These are phyloP conservation scores for Solanum aculeatissimum DNA, from an alignment of 305 asterid genomes.

Conservation along the genomic window DNA sequence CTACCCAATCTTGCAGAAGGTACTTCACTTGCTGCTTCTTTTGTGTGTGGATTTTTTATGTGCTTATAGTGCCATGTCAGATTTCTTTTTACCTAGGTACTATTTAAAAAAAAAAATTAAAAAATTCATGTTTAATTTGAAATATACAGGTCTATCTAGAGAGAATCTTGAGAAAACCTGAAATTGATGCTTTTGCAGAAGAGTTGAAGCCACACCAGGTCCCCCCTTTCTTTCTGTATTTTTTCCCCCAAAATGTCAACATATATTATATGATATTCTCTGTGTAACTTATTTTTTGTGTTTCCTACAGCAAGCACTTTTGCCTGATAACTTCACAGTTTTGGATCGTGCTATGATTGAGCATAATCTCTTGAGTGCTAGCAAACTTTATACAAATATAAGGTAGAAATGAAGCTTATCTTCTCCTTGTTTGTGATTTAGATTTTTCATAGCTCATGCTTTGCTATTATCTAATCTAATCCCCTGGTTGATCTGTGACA, in stretches of 20 bases:
- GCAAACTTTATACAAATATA: slow-evolving; percentile 93
- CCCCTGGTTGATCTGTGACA: slow-evolving; percentile 19
- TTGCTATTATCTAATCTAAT: not conserved
- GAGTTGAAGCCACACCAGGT: slow-evolving; percentile 99
- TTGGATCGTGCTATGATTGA: slow-evolving; percentile 98
- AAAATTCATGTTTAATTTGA: slow-evolving; percentile 8
- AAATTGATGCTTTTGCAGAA: slow-evolving; percentile 95
- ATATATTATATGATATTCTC: not conserved
- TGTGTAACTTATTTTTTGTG: not conserved
- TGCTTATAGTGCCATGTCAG: not conserved
- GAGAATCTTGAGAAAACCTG: slow-evolving; percentile 91
- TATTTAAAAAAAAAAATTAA: not conserved
- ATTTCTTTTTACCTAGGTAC: not conserved
- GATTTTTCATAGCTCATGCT: not conserved
- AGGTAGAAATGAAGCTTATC: slow-evolving; percentile 33
- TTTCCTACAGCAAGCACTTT: slow-evolving; percentile 58
- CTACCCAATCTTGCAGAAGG: slow-evolving; percentile 97
- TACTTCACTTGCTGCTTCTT: slow-evolving; percentile 14
- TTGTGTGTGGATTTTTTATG: not conserved
- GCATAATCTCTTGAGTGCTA: slow-evolving; percentile 94
- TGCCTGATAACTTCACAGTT: slow-evolving; percentile 90
- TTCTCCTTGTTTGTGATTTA: not conserved
- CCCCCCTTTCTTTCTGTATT: not conserved
- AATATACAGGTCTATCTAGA: slow-evolving; percentile 80
- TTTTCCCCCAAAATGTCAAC: not conserved